Percentiles rank a stretch among this genome's conserved stretches.
Conservation (phyloP, 768 basidiomycete species). For the Suillus subaureus region DNA sequence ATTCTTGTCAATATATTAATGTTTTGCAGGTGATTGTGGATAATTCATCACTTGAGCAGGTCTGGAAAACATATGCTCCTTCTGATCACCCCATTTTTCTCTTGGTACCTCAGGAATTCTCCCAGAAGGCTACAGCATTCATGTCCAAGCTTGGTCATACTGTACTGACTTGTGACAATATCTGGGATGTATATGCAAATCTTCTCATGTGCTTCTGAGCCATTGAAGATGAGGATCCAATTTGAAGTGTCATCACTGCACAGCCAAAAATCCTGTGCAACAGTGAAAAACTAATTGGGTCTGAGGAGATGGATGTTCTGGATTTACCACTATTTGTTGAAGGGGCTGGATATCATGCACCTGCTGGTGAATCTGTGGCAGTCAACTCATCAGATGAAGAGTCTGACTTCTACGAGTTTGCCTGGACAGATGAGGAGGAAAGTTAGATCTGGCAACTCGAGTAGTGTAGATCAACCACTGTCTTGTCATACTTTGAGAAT, state of each 20-base stretch:
- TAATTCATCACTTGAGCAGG: background rate
- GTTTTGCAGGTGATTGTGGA: background rate
- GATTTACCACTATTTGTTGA: background rate
- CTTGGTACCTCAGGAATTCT: background rate
- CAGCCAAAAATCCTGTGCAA: background rate
- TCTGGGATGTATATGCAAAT: background rate
- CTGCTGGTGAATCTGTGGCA: no score
- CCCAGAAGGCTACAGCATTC: background rate
- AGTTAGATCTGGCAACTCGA: background rate
- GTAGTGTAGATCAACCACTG: no score
- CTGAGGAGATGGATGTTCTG: background rate
- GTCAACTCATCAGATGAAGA: background rate
- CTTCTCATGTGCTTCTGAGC: background rate
- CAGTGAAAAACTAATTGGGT: background rate
- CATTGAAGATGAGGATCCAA: background rate
- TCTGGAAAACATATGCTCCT: background rate
- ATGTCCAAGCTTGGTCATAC: background rate
- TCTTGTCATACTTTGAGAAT: background rate
- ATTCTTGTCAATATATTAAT: background rate
- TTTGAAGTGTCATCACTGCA: background rate
- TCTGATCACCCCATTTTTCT: background rate
- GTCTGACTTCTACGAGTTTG: background rate
- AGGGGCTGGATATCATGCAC: background rate
- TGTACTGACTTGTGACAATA: background rate
- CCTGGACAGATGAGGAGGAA: background rate